phyloP scores from a whole-genome alignment of 225 moss, liverwort and hornwort genomes.

The Physcomitrium patens region DNA sequence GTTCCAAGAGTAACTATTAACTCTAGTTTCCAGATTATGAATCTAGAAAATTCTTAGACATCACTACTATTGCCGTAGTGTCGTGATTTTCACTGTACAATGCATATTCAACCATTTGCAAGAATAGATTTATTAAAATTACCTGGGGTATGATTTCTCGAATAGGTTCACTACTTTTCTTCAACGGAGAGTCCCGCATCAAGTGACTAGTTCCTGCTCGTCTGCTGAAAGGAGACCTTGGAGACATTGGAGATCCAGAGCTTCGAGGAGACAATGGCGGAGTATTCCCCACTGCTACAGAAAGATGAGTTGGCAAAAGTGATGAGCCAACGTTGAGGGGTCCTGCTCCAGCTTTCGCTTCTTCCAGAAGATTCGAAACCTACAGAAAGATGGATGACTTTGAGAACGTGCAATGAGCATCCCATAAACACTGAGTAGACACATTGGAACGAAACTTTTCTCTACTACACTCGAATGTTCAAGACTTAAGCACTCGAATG shows the following conservation, averaged over 20 bases:
- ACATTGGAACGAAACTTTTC: slow-evolving; percentile 31
- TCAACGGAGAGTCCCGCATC: slow-evolving; percentile 83
- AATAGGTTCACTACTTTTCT: slow-evolving; percentile 84
- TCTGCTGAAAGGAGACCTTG: slow-evolving; percentile 96
- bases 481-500: no score
- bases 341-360: slow-evolving; percentile 80
- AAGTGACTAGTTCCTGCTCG: slow-evolving; percentile 71
- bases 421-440: slow-evolving; percentile 23
- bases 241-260: slow-evolving; percentile 85
- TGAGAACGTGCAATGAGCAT: background rate
- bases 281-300: slow-evolving; percentile 74
- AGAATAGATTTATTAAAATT: slow-evolving; percentile 5
- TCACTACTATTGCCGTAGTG: background rate
- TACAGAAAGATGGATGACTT: slow-evolving; percentile 38
- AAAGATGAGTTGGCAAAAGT: slow-evolving; percentile 70
- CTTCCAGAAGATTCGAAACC: slow-evolving; percentile 90
- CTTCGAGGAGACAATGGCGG: slow-evolving; percentile 96
- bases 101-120: background rate
- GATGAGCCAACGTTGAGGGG: slow-evolving; percentile 50
- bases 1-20: no score
- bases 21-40: no score
- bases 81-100: background rate
- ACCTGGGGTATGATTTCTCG: slow-evolving; percentile 98
- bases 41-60: no score
- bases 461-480: no score